Conservation (phyloP, 208 protist species). For the Trichomonas vaginalis region DNA sequence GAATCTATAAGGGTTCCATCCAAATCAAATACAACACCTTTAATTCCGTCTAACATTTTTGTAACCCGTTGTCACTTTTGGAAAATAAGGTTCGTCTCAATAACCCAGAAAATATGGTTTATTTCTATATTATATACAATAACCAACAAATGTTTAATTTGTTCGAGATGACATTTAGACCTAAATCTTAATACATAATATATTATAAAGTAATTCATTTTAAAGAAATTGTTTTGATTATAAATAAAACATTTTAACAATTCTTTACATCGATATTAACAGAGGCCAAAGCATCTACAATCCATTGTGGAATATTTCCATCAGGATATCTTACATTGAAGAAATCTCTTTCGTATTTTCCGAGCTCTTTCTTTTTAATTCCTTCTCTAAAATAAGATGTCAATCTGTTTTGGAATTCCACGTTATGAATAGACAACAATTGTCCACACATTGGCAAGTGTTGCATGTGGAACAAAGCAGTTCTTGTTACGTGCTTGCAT, state of each 20-base stretch:
- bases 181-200: no score
- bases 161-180: no score
- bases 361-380: constrained; percentile 39
- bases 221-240: neutral
- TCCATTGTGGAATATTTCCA: constrained; percentile 15
- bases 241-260: neutral
- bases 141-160: no score
- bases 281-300: constrained; percentile 25
- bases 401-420: constrained; percentile 75
- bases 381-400: constrained; percentile 61
- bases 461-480: neutral
- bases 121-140: no score
- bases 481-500: neutral
- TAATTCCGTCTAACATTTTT: no score
- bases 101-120: no score
- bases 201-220: no score
- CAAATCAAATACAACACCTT: no score
- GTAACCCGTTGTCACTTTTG: no score
- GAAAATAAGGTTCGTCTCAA: no score
- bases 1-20: no score
- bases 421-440: constrained; percentile 86
- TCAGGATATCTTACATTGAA: constrained; percentile 12
- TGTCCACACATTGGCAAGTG: constrained; percentile 42
- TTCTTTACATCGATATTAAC: neutral
- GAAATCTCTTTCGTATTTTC: constrained; percentile 35